Evolutionary conservation across 345 rosid species (phyloP).

Genomic region (Aegle marmelos): DNA sequence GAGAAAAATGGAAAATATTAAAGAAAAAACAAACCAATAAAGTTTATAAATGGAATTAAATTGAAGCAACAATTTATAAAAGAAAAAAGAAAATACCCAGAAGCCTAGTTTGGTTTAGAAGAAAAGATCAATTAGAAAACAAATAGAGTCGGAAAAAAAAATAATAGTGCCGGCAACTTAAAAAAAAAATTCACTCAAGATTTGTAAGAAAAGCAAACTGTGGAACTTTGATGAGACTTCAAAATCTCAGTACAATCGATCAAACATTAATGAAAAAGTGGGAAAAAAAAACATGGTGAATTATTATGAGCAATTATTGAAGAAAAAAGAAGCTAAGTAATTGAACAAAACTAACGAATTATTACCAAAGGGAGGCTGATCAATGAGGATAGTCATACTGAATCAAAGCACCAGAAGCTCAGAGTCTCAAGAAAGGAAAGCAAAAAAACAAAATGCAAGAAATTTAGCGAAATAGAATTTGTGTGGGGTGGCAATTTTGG

Average conservation of each 20-base stretch:
- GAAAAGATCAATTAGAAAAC: too few relatives aligned
- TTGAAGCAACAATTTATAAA: too few relatives aligned
- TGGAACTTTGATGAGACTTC: too few relatives aligned
- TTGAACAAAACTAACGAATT: background rate
- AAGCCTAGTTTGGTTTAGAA: background rate
- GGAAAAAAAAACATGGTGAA: background rate
- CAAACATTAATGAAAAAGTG: background rate
- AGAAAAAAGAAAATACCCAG: background rate
- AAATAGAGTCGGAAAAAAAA: too few relatives aligned
- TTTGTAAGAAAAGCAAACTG: too few relatives aligned
- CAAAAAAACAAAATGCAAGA: background rate
- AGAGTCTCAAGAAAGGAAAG: background rate
- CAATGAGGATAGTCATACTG: constrained; percentile 49
- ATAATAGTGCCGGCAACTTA: background rate
- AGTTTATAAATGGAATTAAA: too few relatives aligned
- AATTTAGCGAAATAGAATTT: background rate
- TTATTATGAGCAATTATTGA: background rate
- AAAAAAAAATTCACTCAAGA: too few relatives aligned
- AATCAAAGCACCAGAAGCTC: background rate
- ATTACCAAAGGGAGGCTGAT: constrained; percentile 45
- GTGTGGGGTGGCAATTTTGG: background rate
- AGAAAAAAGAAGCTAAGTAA: constrained; percentile 1
- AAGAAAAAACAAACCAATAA: too few relatives aligned
- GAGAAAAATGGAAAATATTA: background rate
- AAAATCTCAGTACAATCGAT: background rate